A percentile compares a stretch with the other conserved stretches of the same genome.
These are phyloP conservation scores for Arbutus unedo DNA, from an alignment of 148 eudicot genomes.

Conservation along the genomic window DNA sequence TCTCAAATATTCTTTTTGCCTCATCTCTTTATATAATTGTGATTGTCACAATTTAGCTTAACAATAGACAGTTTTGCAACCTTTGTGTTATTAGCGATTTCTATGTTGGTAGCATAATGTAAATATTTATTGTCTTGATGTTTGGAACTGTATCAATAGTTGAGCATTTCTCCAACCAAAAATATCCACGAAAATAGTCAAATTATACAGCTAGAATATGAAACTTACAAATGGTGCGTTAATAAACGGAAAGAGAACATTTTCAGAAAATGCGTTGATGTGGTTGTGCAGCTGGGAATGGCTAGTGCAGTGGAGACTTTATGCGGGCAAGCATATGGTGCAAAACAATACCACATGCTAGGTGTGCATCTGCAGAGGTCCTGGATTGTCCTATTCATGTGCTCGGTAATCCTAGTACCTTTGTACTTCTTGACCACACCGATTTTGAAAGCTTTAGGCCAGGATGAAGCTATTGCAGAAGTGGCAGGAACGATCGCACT, in stretches of 20 bases:
- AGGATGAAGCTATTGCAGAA: slow-evolving; percentile 12
- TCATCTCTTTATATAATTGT: too few relatives aligned
- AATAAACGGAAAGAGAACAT: background rate
- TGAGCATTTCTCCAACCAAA: background rate
- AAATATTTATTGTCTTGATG: background rate
- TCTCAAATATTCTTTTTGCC: too few relatives aligned
- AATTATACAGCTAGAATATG: background rate
- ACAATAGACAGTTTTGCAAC: background rate
- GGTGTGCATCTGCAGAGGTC: slow-evolving; percentile 35
- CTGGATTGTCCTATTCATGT: slow-evolving; percentile 7
- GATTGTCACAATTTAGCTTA: background rate
- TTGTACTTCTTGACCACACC: background rate
- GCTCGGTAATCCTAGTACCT: background rate
- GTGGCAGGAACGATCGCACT: background rate
- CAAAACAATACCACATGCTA: slow-evolving; percentile 30
- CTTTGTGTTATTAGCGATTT: background rate
- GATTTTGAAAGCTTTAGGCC: slow-evolving; percentile 12
- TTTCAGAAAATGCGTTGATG: background rate
- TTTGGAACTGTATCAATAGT: background rate
- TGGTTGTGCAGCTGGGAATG: slow-evolving; percentile 35
- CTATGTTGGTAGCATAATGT: background rate
- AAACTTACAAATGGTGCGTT: background rate
- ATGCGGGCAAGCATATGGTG: slow-evolving; percentile 46
- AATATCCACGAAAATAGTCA: background rate
- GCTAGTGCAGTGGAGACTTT: slow-evolving; percentile 39